Base-by-base conservation (phyloP, 441 rosid species). In the Brassica hybrid region DNA sequence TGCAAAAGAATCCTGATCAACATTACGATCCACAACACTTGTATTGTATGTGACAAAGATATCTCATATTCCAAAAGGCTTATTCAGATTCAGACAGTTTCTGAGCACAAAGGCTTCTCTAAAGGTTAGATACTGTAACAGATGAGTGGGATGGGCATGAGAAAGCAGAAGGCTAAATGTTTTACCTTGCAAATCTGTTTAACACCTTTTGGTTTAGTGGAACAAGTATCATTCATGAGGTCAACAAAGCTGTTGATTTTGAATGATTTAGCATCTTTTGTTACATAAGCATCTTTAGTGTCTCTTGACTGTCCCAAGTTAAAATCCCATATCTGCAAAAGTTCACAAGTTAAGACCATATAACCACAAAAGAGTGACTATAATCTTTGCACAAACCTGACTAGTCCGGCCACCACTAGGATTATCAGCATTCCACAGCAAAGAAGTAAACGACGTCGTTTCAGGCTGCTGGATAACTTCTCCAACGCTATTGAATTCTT, bases 381-480 rank as follows among this genome's bases (percentile, higher is more conserved):
- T 17, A 11, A 50, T 65, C 11, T 27, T 57, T 38, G 25, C 68
- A 64, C 68, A 64, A 76, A 90, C 95, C 95, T 87, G 89, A 82
- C 86, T 41, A 67, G 69, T 78, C n/a, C 72, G 86, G 17, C 73
- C 86, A 60, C 82, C 76, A 65, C 63, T 68, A 54, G 75, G 71
- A 76, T 76, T 77, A 66, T 73, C 79, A 71, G 65, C 79, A 60
- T 79, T 80, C 87, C 86, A 83, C 62, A 14, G n/a, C 79, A 80
- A 72, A 50, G 87, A 80, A 0, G 76, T 48, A 74, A 83, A 83
- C 34, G 83, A 45, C 58, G 72, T 59, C 60, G 68, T 69, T 17
- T 43, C 72, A 23, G 78, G 83, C 77, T 82, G 78, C 69, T 62
- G 73, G 38, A 12, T 67, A 58, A 50, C 79, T 77, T 57, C 61